Conservation (phyloP, 1,284 basidiomycete genomes). For the Heterobasidion annosum region DNA sequence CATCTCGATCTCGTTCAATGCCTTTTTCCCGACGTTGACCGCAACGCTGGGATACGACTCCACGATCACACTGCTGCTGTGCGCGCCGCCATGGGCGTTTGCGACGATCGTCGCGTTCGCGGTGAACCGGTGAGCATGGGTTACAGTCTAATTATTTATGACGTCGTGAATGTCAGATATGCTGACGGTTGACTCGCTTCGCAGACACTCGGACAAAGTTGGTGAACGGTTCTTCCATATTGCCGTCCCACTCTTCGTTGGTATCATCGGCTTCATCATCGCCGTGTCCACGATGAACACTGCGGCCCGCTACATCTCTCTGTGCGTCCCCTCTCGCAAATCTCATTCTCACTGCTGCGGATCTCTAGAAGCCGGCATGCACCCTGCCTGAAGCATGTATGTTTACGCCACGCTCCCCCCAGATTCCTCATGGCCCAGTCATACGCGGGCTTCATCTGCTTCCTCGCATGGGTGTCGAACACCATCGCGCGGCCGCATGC, state of each 20-base stretch:
- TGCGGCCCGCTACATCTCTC: conserved; percentile 57
- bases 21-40: conserved; percentile 62
- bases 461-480: conserved; percentile 66
- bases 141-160: background rate
- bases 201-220: conserved; percentile 62
- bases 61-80: conserved; percentile 62
- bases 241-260: conserved; percentile 38
- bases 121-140: conserved; percentile 32
- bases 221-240: conserved; percentile 65
- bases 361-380: background rate
- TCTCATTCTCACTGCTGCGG: too few species aligned
- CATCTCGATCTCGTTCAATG: conserved; percentile 65
- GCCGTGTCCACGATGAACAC: conserved; percentile 62
- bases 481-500: conserved; percentile 58
- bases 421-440: conserved; percentile 74
- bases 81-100: conserved; percentile 73
- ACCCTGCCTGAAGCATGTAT: too few species aligned
- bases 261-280: conserved; percentile 64
- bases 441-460: conserved; percentile 61
- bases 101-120: conserved; percentile 44
- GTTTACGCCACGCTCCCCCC: background rate
- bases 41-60: conserved; percentile 61
- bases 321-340: conserved; percentile 32
- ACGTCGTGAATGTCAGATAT: background rate
- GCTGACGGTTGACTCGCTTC: background rate